Base-by-base conservation (phyloP, 1,284 basidiomycete species). In the Austroboletus olivaceoglutinosus region DNA sequence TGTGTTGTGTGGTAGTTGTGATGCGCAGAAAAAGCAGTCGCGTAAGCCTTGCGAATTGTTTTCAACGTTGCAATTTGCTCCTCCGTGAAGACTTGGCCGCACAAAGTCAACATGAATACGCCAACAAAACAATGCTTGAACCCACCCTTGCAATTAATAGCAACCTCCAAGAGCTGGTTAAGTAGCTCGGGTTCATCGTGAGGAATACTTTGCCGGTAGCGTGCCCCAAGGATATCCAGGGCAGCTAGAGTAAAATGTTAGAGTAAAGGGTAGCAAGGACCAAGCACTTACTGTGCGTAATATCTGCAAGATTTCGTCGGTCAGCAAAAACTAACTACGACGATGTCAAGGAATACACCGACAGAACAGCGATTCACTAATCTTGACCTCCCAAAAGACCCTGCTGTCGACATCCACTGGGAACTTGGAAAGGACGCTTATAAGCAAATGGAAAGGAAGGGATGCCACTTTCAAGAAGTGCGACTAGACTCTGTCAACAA, bases 381-480 rank as follows among this genome's bases (percentile, higher is more conserved):
- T 64, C 21, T 68, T 67, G 27, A 72, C 70, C 30, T 82, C 80
- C 83, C 84, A 88, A 58, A 87, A 87, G 2, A 86, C 81, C 33
- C 82, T 76, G 55, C 85, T 85, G 56, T 89, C 86, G 25, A 80
- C 72, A 58, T 89, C 85, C 25, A 76, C 70, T 0, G 87, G 87
- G 68, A 90, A 87, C 67, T 90, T 91, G 57, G 76, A 78, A 53
- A 91, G 64, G 43, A 89, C 76, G 51, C 85, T 86, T 48, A 83
- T 76, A 43, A 91, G 74, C 10, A 78, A 81, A 64, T 89, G 81
- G 73, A 88, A 91, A 1, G 89, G 89, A 41, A 91, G 75, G 1
- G 80, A 85, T 8, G 88, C 84, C 27, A 87, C 85, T 71, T 91
- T 91, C 57, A 91, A 73, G 73, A 91, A 91, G 64, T 89, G 89